Percentiles rank a stretch among this genome's conserved stretches.
phyloP scores from a whole-genome alignment of 2,329 filamentous ascomycete genomes.

The Neoascochyta sp. region DNA sequence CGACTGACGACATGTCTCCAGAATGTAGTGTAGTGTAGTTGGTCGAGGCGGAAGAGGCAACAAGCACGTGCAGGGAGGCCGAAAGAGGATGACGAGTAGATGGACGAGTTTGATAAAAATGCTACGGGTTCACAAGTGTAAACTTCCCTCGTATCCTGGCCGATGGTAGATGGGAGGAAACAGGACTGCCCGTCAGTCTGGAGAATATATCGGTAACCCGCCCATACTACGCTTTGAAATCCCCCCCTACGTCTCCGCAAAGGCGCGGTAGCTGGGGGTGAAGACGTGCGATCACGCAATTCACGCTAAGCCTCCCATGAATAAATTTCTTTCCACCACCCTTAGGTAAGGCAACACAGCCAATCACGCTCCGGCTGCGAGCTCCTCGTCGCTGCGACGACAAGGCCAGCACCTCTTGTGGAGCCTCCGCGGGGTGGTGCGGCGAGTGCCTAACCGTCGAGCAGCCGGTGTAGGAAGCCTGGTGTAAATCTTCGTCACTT shows the following conservation, averaged over 20 bases:
- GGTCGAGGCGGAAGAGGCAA: no score
- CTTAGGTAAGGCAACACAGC: constrained; percentile 18
- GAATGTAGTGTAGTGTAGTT: no score
- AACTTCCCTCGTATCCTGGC: no score
- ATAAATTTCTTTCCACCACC: constrained; percentile 18
- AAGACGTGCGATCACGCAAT: constrained; percentile 37
- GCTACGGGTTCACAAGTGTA: no score
- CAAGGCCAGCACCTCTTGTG: no score
- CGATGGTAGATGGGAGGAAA: constrained; percentile 11
- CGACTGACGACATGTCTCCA: constrained; percentile 30
- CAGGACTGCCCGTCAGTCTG: no score
- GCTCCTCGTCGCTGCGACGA: no score
- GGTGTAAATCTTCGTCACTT: no score
- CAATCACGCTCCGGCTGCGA: constrained; percentile 17
- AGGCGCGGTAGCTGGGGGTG: constrained; percentile 23
- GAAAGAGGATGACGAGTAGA: constrained; percentile 6
- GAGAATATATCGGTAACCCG: constrained; percentile 30
- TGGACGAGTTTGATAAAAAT: no score
- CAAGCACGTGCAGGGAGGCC: constrained; percentile 20
- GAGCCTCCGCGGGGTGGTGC: constrained; percentile 6
- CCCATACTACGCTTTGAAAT: constrained; percentile 31
- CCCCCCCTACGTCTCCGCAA: constrained; percentile 25
- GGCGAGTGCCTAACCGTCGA: no score
- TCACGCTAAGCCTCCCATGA: constrained; percentile 25
- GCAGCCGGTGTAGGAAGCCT: no score